Percentiles rank a stretch among this genome's conserved stretches.
These are phyloP conservation scores for Leucogyrophana mollusca DNA, from an alignment of 768 basidiomycete genomes.

Conservation along the genomic window DNA sequence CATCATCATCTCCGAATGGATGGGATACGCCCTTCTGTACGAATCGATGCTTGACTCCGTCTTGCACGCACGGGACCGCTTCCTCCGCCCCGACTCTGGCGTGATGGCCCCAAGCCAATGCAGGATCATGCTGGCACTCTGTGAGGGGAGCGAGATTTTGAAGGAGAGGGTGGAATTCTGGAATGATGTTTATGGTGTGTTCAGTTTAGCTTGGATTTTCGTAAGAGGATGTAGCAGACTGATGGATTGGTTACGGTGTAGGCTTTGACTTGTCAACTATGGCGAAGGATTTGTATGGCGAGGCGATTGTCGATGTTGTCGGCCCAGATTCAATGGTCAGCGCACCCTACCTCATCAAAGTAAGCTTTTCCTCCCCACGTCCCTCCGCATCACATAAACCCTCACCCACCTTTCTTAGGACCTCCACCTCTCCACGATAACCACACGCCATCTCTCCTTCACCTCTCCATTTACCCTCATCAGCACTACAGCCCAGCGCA, in stretches of 20 bases:
- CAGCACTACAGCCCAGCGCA: slow-evolving; percentile 57
- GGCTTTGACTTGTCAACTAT: slow-evolving; percentile 90
- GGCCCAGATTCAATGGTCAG: slow-evolving; percentile 63
- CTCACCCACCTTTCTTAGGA: slow-evolving; percentile 49
- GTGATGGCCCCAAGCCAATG: slow-evolving; percentile 93
- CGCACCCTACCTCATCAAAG: slow-evolving; percentile 65
- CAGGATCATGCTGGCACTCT: slow-evolving; percentile 79
- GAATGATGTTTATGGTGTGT: slow-evolving; percentile 85
- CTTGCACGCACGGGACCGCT: slow-evolving; percentile 82
- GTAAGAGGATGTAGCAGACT: too few species aligned
- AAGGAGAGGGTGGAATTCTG: slow-evolving; percentile 89
- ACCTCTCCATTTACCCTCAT: slow-evolving; percentile 69
- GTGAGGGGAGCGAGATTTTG: slow-evolving; percentile 70
- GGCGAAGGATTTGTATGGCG: slow-evolving; percentile 70
- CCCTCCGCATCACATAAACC: background rate
- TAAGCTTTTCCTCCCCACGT: slow-evolving; percentile 31
- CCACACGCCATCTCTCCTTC: slow-evolving; percentile 76
- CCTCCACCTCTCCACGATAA: slow-evolving; percentile 64
- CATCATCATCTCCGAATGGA: slow-evolving; percentile 97
- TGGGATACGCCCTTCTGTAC: slow-evolving; percentile 90
- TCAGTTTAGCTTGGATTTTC: too few species aligned
- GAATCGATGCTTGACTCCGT: slow-evolving; percentile 99
- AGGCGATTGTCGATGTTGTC: slow-evolving; percentile 84
- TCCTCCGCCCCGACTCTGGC: slow-evolving; percentile 62
- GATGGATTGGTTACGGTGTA: slow-evolving; percentile 22